phyloP scores from a whole-genome alignment of 2,329 filamentous ascomycete species.

The Ascochyta pisi region DNA sequence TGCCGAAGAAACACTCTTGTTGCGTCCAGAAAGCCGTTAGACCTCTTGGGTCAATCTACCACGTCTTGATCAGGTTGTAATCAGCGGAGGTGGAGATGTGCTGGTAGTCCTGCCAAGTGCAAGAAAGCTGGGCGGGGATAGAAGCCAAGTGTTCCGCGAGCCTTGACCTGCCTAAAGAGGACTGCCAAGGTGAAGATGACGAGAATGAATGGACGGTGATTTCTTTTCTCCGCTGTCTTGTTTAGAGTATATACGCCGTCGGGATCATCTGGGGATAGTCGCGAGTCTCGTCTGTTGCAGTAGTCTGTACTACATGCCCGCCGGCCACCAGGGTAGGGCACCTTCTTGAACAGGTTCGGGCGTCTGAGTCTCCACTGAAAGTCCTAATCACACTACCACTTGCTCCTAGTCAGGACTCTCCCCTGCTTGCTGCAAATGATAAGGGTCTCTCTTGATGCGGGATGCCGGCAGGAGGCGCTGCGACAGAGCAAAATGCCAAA shows the following conservation, averaged over 20 bases:
- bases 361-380: background rate
- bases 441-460: background rate
- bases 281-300: constrained; percentile 14
- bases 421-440: background rate
- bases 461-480: background rate
- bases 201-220: background rate
- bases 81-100: constrained; percentile 15
- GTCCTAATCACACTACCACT: background rate
- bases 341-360: background rate
- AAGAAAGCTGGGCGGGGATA: constrained; percentile 5
- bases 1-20: background rate
- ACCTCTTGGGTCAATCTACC: constrained; percentile 12
- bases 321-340: background rate
- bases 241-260: constrained; percentile 2
- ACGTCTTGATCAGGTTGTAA: constrained; percentile 6
- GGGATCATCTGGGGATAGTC: background rate
- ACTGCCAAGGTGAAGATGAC: constrained; percentile 15
- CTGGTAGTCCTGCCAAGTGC: constrained; percentile 19
- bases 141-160: constrained; percentile 20
- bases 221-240: constrained; percentile 2
- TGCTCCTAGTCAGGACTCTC: background rate
- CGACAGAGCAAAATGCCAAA: background rate
- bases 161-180: constrained; percentile 18
- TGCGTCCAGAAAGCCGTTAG: background rate
- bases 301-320: constrained; percentile 3